phyloP scores from a whole-genome alignment of 352 stramenopile genomes.

The Globisporangium polare region DNA sequence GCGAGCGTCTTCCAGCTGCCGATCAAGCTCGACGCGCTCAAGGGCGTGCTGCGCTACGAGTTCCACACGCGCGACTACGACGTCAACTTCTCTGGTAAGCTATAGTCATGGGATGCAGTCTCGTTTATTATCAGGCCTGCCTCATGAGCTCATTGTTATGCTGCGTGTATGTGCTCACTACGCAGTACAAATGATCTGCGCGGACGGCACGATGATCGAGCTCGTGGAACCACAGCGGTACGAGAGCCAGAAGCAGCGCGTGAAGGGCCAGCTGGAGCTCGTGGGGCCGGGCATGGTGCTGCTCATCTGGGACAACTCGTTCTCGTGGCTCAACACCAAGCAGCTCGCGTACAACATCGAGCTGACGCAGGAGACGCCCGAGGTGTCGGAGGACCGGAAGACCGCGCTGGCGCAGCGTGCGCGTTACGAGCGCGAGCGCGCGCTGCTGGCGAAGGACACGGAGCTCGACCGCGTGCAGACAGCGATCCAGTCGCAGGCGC shows the following conservation, averaged over 20 bases:
- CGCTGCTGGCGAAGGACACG: slow-evolving; percentile 29
- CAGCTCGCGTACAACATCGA: slow-evolving; percentile 72
- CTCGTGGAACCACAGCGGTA: slow-evolving; percentile 52
- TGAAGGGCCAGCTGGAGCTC: slow-evolving; percentile 41
- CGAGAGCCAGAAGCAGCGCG: slow-evolving; percentile 54
- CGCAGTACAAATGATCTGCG: slow-evolving; percentile 61
- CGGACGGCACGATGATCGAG: slow-evolving; percentile 48
- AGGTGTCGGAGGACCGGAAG: slow-evolving; percentile 33
- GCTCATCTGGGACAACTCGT: slow-evolving; percentile 79
- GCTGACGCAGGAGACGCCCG: slow-evolving; percentile 52
- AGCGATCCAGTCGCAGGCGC: slow-evolving; percentile 38
- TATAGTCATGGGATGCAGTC: neutral
- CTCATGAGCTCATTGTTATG: neutral
- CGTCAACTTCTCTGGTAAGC: slow-evolving; percentile 49
- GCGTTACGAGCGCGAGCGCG: slow-evolving; percentile 39
- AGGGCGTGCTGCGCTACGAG: slow-evolving; percentile 52
- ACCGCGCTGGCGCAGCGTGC: slow-evolving; percentile 43
- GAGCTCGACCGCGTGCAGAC: slow-evolving; percentile 38
- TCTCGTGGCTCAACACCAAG: slow-evolving; percentile 79
- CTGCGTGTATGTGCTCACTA: too few species aligned
- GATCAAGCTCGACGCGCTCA: slow-evolving; percentile 63
- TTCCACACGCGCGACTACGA: slow-evolving; percentile 76
- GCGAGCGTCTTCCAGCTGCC: slow-evolving; percentile 62
- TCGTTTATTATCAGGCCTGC: too few species aligned
- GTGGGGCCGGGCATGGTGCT: slow-evolving; percentile 53